phyloP scores from a whole-genome alignment of 2,329 filamentous ascomycete species.

The Sodiomyces alkalinus region DNA sequence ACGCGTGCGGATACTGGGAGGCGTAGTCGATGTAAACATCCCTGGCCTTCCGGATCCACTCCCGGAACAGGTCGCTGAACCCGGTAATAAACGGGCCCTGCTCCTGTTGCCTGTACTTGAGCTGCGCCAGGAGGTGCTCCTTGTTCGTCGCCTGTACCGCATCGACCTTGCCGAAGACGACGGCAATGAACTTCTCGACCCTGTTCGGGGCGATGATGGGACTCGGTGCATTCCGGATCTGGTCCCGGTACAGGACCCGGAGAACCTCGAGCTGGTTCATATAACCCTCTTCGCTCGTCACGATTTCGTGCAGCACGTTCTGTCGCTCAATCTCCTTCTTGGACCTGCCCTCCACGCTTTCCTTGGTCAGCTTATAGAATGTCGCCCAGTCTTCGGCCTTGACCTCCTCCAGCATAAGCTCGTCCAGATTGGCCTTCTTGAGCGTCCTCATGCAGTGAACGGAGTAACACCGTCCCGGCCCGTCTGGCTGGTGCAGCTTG shows the following conservation, averaged over 20 bases:
- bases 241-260: constrained; percentile 71
- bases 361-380: constrained; percentile 72
- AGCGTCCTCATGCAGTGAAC: constrained; percentile 86
- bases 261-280: constrained; percentile 83
- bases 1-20: constrained; percentile 69
- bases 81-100: constrained; percentile 89
- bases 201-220: constrained; percentile 68
- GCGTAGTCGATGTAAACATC: constrained; percentile 85
- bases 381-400: constrained; percentile 76
- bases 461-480: constrained; percentile 73
- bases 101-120: constrained; percentile 94
- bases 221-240: constrained; percentile 56
- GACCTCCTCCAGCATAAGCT: constrained; percentile 52
- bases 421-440: constrained; percentile 82
- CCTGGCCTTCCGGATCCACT: constrained; percentile 94
- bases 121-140: constrained; percentile 76
- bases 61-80: constrained; percentile 92
- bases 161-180: constrained; percentile 86
- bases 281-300: constrained; percentile 82
- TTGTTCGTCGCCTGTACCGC: constrained; percentile 83
- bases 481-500: constrained; percentile 58
- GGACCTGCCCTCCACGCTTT: constrained; percentile 52
- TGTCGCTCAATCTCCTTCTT: constrained; percentile 88
- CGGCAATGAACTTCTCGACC: constrained; percentile 62
- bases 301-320: constrained; percentile 89